Evolutionary conservation across 257 asterid species (phyloP), one percentile per base, ranked within the genome.

Genomic region (Cynanchum wilfordii): DNA sequence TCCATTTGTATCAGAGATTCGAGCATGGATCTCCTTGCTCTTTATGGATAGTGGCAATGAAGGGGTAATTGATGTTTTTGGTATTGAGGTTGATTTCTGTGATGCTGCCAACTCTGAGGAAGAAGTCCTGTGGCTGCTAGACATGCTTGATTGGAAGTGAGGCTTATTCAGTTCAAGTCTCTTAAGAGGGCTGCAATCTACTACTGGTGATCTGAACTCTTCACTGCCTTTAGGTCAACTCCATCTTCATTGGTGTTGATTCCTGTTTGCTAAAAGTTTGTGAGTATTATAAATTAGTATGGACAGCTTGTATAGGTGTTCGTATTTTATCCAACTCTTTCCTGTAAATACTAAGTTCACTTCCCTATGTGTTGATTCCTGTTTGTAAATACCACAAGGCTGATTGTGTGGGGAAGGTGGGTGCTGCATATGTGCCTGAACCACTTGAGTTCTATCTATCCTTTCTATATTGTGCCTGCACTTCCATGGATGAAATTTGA

Each of bases 121-220:
- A 17, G 96, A 89, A 74, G 96, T 95, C 50, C 78, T 95, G 68
- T 89, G 97, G 99, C 90, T 95, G 29, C 90, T 95, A 5, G 99
- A 95, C 81, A 95, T 95, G 89, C 95, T 95, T 65, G 99, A 95
- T 73, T 95, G 99, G 99, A 90, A 95, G 86, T 92, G 85, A 92
- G 72, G 67, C 70, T 58, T 63, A 0, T 66, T 25, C 65, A 78
- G 66, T 64, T 12, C 20, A 68, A 40, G 70, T 47, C 30, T n/a
- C 30, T 54, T 40, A 2, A 40, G 15, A 67, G 17, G 36, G 22
- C 57, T 67, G 36, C 20, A n/a, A 60, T 30, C 76, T 47, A 16
- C 58, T 47, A 58, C 7, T 16, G 19, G 33, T 45, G 27, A n/a
- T 55, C 30, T 20, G 66, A 45, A 69, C 74, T 29, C 63, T 65